A percentile compares a stretch with the other conserved stretches of the same genome.
phyloP scores from a whole-genome alignment of 495 filamentous ascomycete genomes.

The Cudoniella acicularis region DNA sequence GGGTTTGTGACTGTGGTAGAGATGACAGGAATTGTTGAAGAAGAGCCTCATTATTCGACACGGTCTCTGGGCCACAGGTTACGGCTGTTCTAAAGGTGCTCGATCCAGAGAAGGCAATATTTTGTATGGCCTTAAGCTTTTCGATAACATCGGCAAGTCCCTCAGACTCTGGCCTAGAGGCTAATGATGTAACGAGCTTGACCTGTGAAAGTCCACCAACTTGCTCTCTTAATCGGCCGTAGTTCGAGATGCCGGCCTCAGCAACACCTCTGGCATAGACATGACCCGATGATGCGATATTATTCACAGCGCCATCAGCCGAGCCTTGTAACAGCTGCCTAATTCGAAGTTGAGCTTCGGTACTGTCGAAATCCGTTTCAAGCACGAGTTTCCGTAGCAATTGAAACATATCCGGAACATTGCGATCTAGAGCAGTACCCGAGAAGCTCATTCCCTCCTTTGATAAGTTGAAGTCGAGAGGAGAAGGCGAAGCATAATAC shows the following conservation, averaged over 20 bases:
- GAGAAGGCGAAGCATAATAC: conserved; percentile 72
- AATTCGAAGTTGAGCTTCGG: conserved; percentile 75
- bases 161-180: conserved; percentile 51
- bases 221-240: conserved; percentile 71
- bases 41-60: conserved; percentile 64
- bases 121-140: conserved; percentile 85
- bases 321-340: conserved; percentile 78
- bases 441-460: conserved; percentile 79
- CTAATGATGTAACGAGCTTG: conserved; percentile 68
- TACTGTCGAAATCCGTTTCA: conserved; percentile 85
- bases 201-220: conserved; percentile 82
- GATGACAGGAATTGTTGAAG: conserved; percentile 66
- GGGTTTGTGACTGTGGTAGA: conserved; percentile 43
- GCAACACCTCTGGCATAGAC: conserved; percentile 79
- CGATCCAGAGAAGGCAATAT: conserved; percentile 59
- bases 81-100: conserved; percentile 70
- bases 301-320: conserved; percentile 86
- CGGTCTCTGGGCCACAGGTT: conserved; percentile 74
- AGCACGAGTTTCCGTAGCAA: conserved; percentile 72
- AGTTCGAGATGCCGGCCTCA: conserved; percentile 69
- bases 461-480: conserved; percentile 61
- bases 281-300: conserved; percentile 84
- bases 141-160: conserved; percentile 69
- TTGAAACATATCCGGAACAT: conserved; percentile 87
- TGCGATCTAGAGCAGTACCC: conserved; percentile 82